Base-by-base conservation (phyloP, 1,284 basidiomycete species). In the Cryptococcus hybrid region DNA sequence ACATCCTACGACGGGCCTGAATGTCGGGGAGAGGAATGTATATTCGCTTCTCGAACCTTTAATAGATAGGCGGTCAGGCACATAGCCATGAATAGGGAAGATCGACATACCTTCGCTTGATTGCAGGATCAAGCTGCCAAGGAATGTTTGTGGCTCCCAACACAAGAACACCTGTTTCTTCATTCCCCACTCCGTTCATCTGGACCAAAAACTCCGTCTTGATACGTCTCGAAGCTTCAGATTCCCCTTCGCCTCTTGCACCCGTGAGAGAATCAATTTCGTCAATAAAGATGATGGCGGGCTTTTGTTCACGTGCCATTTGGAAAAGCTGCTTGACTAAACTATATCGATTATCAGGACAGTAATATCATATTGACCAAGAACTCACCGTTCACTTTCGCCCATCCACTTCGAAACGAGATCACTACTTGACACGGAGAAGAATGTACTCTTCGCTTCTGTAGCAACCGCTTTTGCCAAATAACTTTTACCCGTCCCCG, bases 331-430 rank as follows among this genome's bases (percentile, higher is more conserved):
- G 92, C 78, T 93, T 95, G 52, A 99, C 95, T 61, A 98, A 83
- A 69, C 93, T 95, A 62, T 18, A 12, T 7, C 24, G 57, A 30
- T 15, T 48, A n/a, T n/a, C 51, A 44, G n/a, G 9, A 24, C 6
- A 45, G 34, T 30, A 13, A 52, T 12, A 30, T 15, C 51, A n/a
- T 40, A 12, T 51, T 38, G 44, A 38, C 3, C 18, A n/a, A 40
- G n/a, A 51, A 78, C 85, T 72, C 62, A 91, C 92, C 91, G 83
- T 79, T 99, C 95, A 18, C 90, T 94, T 79, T 99, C 95, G 65
- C 95, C 95, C 82, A 98, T 96, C 95, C 95, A 99, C 78, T 99
- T 99, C 78, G 91, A 95, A 56, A 99, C 96, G 54, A 99, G 82
- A 74, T 99, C 96, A 76, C 88, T 89, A 51, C 90, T 93, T 68